Evolutionary conservation across 106 monocot genomes (phyloP).

Genomic region (Amphibolis antarctica): DNA sequence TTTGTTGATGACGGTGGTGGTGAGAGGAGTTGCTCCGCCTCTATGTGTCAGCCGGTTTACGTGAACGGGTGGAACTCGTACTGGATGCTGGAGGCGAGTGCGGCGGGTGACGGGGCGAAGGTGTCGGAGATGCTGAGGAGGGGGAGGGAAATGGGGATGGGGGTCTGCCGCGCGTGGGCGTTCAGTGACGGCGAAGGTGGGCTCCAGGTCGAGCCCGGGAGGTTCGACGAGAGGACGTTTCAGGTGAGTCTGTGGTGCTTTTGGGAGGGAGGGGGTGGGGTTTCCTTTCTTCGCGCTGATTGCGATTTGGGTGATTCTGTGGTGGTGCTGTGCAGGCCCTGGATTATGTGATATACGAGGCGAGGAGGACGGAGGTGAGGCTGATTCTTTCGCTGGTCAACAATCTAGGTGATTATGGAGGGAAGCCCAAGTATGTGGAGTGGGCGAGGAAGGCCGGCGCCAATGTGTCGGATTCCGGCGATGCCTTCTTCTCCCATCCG

Average conservation of each 20-base stretch:
- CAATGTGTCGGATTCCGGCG: conserved; percentile 34
- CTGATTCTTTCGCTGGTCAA: conserved; percentile 81
- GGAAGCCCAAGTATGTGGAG: conserved; percentile 70
- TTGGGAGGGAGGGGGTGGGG: neutral
- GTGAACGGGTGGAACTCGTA: conserved; percentile 93
- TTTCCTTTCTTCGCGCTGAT: neutral
- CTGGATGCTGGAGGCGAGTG: conserved; percentile 43
- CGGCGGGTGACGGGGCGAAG: neutral
- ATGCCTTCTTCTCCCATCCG: conserved; percentile 65
- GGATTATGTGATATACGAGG: conserved; percentile 86
- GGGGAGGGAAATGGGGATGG: conserved; percentile 54
- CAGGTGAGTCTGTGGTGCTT: conserved; percentile 22
- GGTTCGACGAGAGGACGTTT: conserved; percentile 53
- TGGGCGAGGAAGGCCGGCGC: conserved; percentile 69
- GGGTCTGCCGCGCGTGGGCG: conserved; percentile 77
- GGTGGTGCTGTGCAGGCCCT: conserved; percentile 41
- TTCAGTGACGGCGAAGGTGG: conserved; percentile 68
- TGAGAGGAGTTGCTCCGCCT: neutral
- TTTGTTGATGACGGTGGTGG: conserved; percentile 17
- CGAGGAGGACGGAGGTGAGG: conserved; percentile 60
- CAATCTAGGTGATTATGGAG: conserved; percentile 67
- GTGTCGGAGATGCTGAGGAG: conserved; percentile 53
- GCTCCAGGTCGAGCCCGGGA: conserved; percentile 68
- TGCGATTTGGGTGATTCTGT: neutral
- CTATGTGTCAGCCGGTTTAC: conserved; percentile 21